Base-by-base conservation (phyloP, 1,139 yeast species). In the Geotrichum restrictum region DNA sequence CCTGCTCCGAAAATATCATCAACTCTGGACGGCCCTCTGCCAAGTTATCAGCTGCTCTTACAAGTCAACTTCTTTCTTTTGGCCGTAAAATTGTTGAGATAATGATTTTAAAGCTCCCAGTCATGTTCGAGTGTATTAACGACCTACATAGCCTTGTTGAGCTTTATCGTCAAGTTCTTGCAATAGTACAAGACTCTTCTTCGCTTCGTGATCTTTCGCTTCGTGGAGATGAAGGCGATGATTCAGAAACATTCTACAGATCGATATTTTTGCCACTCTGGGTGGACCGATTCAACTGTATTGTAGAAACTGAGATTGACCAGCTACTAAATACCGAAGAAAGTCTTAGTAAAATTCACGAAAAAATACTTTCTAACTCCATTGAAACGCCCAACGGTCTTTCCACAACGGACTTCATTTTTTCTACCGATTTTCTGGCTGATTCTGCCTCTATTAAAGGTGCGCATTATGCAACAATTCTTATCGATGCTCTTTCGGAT, bases 101-200 rank as follows among this genome's bases (percentile, higher is more conserved):
- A 1, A 29, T 61, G 11, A 39, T 56, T 3, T 31, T 48, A 7
- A 50, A 55, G 16, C 50, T 62, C 7, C 53, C 51, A 5, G 32
- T 36, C 6, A 44, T 61, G 3, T 52, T 62, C n/a, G 48, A 42
- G 3, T 36, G 43, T 5, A 43, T 57, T 38, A 18, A 43, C 7
- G 50, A 49, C 14, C 55, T 62, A n/a, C 48, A 49, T 8, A 56
- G 39, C 3, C 45, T 63, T 29, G 62, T 63, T 8, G 55, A 51
- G 8, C 39, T 60, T 13, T 62, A 62, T 36, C 49, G 52, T 14
- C 49, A 57, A 8, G 48, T 62, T 10, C 39, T 63, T 22, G 55
- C 55, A 10, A 49, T 59, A 5, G 49, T 60, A 36, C 54, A 61
- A n/a, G 62, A 58, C 14, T 53, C 57, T 36, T 32, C 53, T 10